Evolutionary conservation across 192 early-diverging fungal genomes (phyloP).

Genomic region (Rhizoclosmatium sp.): DNA sequence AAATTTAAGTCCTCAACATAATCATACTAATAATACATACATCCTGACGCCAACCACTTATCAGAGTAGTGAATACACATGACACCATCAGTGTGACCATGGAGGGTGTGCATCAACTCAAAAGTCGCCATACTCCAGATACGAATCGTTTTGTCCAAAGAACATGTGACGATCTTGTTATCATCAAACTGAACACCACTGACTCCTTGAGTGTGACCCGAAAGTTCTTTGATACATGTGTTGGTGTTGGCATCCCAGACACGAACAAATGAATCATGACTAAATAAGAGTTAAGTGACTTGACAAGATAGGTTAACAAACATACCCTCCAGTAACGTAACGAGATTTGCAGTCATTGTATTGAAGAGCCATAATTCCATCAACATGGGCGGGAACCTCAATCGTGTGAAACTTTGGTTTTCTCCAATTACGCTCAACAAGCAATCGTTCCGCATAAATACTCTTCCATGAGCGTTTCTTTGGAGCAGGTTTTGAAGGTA

Average conservation of each 20-base stretch:
- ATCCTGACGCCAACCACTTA: slow-evolving; percentile 83
- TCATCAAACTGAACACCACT: slow-evolving; percentile 95
- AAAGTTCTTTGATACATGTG: slow-evolving; percentile 76
- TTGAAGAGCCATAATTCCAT: slow-evolving; percentile 90
- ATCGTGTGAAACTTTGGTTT: slow-evolving; percentile 74
- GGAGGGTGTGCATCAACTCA: slow-evolving; percentile 83
- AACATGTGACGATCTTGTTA: slow-evolving; percentile 89
- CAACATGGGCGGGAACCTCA: slow-evolving; percentile 80
- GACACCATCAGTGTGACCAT: slow-evolving; percentile 81
- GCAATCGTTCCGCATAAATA: slow-evolving; percentile 90
- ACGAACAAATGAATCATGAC: slow-evolving; percentile 80
- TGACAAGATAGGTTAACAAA: neutral
- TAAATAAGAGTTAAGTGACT: slow-evolving; percentile 28
- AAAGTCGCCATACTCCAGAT: slow-evolving; percentile 93
- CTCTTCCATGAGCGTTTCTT: slow-evolving; percentile 88
- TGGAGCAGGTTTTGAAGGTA: neutral
- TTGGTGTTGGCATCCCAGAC: slow-evolving; percentile 90
- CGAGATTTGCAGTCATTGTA: slow-evolving; percentile 76
- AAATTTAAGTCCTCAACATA: neutral
- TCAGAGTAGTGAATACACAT: slow-evolving; percentile 84
- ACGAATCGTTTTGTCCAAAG: slow-evolving; percentile 88
- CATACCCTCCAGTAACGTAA: slow-evolving; percentile 80
- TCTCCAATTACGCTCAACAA: slow-evolving; percentile 95
- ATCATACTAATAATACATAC: slow-evolving; percentile 33
- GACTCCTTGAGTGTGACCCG: slow-evolving; percentile 87